phyloP scores from a whole-genome alignment of 2,329 filamentous ascomycete genomes.

The Beauveria varroae region DNA sequence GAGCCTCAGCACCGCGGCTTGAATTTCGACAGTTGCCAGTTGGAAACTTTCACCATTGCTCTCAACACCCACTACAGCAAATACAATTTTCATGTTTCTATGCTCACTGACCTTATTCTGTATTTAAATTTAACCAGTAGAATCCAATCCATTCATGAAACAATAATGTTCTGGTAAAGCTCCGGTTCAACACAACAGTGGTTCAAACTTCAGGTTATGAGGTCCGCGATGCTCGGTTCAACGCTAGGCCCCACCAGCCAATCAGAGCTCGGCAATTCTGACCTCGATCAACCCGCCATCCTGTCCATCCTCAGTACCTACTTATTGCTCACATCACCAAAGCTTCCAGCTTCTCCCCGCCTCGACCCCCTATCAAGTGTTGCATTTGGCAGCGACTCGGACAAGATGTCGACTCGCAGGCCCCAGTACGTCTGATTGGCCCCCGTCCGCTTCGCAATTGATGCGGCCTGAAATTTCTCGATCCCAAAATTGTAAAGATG shows the following conservation, averaged over 20 bases:
- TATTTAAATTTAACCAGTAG: no score
- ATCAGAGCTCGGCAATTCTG: constrained; percentile 32
- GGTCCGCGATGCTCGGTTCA: no score
- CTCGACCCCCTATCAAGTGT: constrained; percentile 17
- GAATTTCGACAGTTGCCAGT: no score
- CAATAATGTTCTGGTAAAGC: no score
- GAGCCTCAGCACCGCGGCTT: no score
- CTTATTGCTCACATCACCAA: constrained; percentile 17
- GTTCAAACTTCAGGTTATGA: no score
- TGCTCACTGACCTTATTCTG: no score
- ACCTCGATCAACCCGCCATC: constrained; percentile 27
- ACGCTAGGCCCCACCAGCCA: constrained; percentile 23
- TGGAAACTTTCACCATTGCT: no score
- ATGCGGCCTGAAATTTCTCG: background rate
- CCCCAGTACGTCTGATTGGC: constrained; percentile 29
- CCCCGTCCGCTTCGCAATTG: constrained; percentile 16
- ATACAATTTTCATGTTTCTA: no score
- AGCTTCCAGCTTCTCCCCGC: constrained; percentile 16
- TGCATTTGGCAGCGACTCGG: constrained; percentile 21
- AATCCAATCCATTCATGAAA: no score
- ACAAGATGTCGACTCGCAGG: constrained; percentile 35
- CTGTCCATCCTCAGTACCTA: constrained; percentile 20
- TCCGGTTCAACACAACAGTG: no score
- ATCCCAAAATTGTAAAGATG: background rate
- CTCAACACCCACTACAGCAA: no score